Percentiles rank a stretch among this genome's conserved stretches.
Evolutionary conservation across 2,329 filamentous ascomycete species (phyloP).

Genomic region (Fusarium pininemorale): DNA sequence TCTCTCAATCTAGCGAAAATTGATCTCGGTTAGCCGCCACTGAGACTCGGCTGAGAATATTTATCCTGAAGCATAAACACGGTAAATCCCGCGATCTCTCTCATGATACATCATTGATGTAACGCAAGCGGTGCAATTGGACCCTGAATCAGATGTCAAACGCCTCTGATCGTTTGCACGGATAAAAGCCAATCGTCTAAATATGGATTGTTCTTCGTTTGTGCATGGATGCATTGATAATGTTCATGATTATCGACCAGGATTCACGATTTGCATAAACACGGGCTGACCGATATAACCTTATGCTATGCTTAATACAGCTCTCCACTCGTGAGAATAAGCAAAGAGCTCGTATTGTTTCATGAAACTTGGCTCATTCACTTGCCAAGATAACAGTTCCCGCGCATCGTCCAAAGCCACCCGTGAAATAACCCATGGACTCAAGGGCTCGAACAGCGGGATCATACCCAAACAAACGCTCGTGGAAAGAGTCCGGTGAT

Average conservation of each 20-base stretch:
- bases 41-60: background rate
- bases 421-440: background rate
- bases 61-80: background rate
- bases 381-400: background rate
- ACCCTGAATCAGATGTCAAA: background rate
- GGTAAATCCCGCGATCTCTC: background rate
- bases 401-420: conserved; percentile 2
- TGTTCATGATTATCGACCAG: conserved; percentile 5
- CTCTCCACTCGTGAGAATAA: background rate
- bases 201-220: background rate
- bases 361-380: background rate
- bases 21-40: conserved; percentile 11
- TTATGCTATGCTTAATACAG: conserved; percentile 9
- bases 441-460: conserved; percentile 5
- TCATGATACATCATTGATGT: background rate
- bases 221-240: background rate
- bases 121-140: background rate
- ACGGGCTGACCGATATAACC: background rate
- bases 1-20: background rate
- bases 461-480: conserved; percentile 16
- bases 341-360: background rate
- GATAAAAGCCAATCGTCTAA: background rate
- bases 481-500: background rate
- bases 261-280: conserved; percentile 11
- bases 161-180: background rate